phyloP scores from a whole-genome alignment of 495 filamentous ascomycete genomes.

The Parathielavia hyrcaniae region DNA sequence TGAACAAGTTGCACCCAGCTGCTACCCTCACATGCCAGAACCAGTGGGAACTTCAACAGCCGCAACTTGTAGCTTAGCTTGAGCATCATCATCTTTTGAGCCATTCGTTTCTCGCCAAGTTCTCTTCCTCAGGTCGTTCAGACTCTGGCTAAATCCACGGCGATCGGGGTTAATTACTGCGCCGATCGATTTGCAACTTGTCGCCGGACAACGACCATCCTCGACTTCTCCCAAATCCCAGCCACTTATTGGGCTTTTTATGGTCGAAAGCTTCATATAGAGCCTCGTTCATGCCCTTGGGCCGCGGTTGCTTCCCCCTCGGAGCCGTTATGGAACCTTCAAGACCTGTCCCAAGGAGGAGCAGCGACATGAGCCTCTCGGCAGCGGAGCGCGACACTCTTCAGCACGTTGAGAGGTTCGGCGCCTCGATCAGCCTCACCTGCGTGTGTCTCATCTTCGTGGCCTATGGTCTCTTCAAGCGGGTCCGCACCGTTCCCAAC shows the following conservation, averaged over 20 bases:
- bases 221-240: neutral
- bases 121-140: neutral
- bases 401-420: conserved; percentile 41
- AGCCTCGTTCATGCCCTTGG: conserved; percentile 5
- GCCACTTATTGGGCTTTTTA: conserved; percentile 12
- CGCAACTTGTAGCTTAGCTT: conserved; percentile 17
- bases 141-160: neutral
- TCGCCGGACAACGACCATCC: neutral
- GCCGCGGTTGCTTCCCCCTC: conserved; percentile 5
- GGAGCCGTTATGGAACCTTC: conserved; percentile 19
- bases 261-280: neutral
- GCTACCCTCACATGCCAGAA: conserved; percentile 3
- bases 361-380: conserved; percentile 33
- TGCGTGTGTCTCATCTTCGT: conserved; percentile 64
- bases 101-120: neutral
- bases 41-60: neutral
- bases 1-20: conserved; percentile 23
- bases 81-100: conserved; percentile 2
- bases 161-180: neutral
- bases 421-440: conserved; percentile 56
- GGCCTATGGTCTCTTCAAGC: conserved; percentile 55
- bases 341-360: conserved; percentile 17
- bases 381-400: conserved; percentile 27
- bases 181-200: neutral
- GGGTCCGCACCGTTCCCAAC: conserved; percentile 71